These are phyloP conservation scores for Ottelia alismoides DNA, from an alignment of 106 monocot genomes.

Conservation along the genomic window DNA sequence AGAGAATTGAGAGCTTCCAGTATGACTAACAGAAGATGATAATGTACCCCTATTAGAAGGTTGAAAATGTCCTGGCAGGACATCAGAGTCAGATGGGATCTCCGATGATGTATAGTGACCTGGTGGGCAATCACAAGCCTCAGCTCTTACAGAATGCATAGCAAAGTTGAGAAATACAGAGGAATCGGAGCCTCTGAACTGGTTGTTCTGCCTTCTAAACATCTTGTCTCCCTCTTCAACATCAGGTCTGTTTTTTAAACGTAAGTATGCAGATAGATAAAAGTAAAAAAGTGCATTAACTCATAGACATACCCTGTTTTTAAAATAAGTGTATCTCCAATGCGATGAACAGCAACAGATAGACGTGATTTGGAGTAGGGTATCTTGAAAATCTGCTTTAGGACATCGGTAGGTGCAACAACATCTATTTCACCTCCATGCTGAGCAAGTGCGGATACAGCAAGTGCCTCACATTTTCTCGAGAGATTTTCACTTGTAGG, in stretches of 20 bases:
- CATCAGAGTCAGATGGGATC: slow-evolving; percentile 29
- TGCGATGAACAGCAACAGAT: slow-evolving; percentile 87
- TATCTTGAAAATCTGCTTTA: slow-evolving; percentile 98
- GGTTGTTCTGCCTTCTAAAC: slow-evolving; percentile 63
- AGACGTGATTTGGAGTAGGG: slow-evolving; percentile 91
- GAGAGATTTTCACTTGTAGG: slow-evolving; percentile 52
- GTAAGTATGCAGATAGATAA: no score
- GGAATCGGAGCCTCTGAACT: slow-evolving; percentile 44
- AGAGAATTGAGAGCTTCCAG: slow-evolving; percentile 27
- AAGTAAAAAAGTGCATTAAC: slow-evolving; percentile 1
- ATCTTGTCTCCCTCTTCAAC: slow-evolving; percentile 83
- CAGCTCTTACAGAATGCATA: slow-evolving; percentile 95
- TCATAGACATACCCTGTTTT: slow-evolving; percentile 97
- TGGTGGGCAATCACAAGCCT: slow-evolving; percentile 98
- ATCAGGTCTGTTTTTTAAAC: slow-evolving; percentile 49
- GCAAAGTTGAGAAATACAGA: slow-evolving; percentile 94
- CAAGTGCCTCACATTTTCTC: slow-evolving; percentile 88
- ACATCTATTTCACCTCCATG: slow-evolving; percentile 97
- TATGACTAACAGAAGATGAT: slow-evolving; percentile 30
- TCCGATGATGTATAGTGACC: slow-evolving; percentile 34
- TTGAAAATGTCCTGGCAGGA: slow-evolving; percentile 46
- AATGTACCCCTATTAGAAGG: slow-evolving; percentile 25
- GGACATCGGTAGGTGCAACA: slow-evolving; percentile 78
- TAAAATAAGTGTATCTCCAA: slow-evolving; percentile 90
- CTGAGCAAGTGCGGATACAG: slow-evolving; percentile 73